Percentiles rank a stretch among this genome's conserved stretches.
These are phyloP conservation scores for Miscanthus sacchariflorus DNA, from an alignment of 202 grass and related monocot species.

Conservation along the genomic window DNA sequence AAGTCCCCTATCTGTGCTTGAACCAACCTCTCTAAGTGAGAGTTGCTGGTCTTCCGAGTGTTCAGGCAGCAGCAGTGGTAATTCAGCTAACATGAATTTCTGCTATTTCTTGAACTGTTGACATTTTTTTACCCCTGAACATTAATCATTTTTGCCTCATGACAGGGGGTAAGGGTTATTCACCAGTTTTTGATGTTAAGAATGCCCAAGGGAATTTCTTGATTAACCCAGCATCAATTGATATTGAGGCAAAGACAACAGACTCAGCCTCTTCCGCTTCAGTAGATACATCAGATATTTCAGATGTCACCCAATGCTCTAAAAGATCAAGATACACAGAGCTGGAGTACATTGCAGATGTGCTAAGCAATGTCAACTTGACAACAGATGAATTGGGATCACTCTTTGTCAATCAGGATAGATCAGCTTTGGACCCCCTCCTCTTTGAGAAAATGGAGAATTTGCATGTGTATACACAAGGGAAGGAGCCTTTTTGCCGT, in stretches of 20 bases:
- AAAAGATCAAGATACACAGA: slow-evolving; percentile 48
- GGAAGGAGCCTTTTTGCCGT: slow-evolving; percentile 34
- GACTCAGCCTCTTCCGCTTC: slow-evolving; percentile 65
- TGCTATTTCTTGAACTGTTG: slow-evolving; percentile 26
- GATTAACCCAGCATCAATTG: slow-evolving; percentile 38
- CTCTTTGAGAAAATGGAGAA: slow-evolving; percentile 63
- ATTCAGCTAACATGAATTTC: slow-evolving; percentile 16
- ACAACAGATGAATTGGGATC: slow-evolving; percentile 46
- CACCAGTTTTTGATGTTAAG: slow-evolving; percentile 56
- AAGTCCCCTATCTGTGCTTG: slow-evolving; percentile 77
- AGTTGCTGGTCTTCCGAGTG: slow-evolving; percentile 70
- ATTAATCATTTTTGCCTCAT: slow-evolving; percentile 19
- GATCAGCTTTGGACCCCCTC: slow-evolving; percentile 54
- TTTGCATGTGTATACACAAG: slow-evolving; percentile 41
- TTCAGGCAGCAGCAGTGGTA: slow-evolving; percentile 68
- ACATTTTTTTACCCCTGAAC: slow-evolving; percentile 11
- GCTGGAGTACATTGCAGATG: slow-evolving; percentile 64
- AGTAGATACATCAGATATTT: slow-evolving; percentile 54
- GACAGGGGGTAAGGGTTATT: slow-evolving; percentile 56
- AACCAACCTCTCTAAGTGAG: slow-evolving; percentile 58
- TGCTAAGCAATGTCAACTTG: slow-evolving; percentile 56
- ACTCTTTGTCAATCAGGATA: slow-evolving; percentile 42
- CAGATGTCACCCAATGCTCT: slow-evolving; percentile 43
- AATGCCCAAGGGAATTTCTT: slow-evolving; percentile 49
- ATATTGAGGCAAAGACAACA: slow-evolving; percentile 52